Conservation (phyloP, 2,329 filamentous ascomycete species). For the Paecilomyces dactylethromorphus region DNA sequence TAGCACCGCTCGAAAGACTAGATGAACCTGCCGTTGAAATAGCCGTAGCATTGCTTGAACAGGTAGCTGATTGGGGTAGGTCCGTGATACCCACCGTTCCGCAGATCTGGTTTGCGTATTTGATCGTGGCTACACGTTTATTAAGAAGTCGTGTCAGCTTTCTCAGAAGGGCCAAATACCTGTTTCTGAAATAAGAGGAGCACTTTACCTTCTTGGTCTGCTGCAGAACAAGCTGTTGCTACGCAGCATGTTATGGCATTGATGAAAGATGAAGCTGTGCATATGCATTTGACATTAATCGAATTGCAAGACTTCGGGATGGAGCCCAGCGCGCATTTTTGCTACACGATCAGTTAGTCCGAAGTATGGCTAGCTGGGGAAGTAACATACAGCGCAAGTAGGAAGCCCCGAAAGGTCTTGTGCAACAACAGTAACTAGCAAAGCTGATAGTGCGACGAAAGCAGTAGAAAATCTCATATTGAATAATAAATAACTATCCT, state of each 20-base stretch:
- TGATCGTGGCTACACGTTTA: conserved; percentile 22
- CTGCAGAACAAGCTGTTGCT: conserved; percentile 31
- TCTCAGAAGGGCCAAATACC: background rate
- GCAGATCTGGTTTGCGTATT: conserved; percentile 33
- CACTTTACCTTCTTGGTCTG: conserved; percentile 35
- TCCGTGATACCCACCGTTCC: conserved; percentile 28
- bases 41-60: conserved; percentile 10
- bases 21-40: conserved; percentile 7
- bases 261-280: conserved; percentile 40
- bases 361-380: background rate
- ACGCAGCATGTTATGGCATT: conserved; percentile 46
- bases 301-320: conserved; percentile 30
- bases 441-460: conserved; percentile 47
- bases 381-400: conserved; percentile 48
- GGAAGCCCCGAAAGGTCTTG: conserved; percentile 44
- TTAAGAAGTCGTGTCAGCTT: conserved; percentile 3
- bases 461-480: conserved; percentile 47
- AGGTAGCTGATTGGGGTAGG: conserved; percentile 26
- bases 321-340: conserved; percentile 36
- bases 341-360: conserved; percentile 15
- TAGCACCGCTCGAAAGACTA: conserved; percentile 4
- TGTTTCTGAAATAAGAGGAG: conserved; percentile 2
- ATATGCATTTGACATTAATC: conserved; percentile 46
- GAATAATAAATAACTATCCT: conserved; percentile 1
- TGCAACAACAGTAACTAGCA: conserved; percentile 42